Evolutionary conservation across 108 stramenopile species (phyloP), one percentile per base, ranked within the genome.

Genomic region (Nitzschia sp.): DNA sequence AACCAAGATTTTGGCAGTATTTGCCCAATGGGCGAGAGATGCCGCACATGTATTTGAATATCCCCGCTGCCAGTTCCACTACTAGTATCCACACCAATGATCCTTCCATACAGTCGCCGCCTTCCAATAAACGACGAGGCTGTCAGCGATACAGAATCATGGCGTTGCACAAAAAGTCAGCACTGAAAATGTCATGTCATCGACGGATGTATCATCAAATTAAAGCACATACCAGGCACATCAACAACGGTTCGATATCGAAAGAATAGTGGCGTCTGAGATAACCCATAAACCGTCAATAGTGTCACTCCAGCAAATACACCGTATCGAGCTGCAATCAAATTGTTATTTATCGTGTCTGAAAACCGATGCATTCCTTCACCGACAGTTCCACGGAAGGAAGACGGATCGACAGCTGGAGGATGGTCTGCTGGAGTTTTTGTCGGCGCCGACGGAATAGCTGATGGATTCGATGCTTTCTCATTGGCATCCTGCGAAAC

Each of bases 241-340:
- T 94, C 93, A 29, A 70, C 33, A 4, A 92, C 79, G 9, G 70
- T 79, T 42, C 75, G 82, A 68, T 88, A 94, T 11, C 93, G 87
- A 77, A 88, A 88, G 59, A 94, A 92, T 4, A 94, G 67, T n/a
- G 93, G 93, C 3, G 90, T 90, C 21, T 88, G 79, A 30, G 82
- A 80, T 17, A 94, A 57, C 4, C 90, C 93, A 53, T 91, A 91
- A 0, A 72, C 85, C 9, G 85, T 72, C 47, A 94, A 56, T 11
- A 91, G 63, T 30, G 76, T 48, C 21, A 94, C 71, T 0, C 83
- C 68, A 9, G 90, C 71, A 15, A 85, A 23, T 9, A 79, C 76
- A 0, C 72, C 85, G 53, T 80, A 88, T 51, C 93, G 68, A 13
- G 84, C 81, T 9, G 80, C 79, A 32, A 88, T 77, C 15, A 94